Conservation (phyloP, 805 yeast species). For the Yamadazyma laniorum region DNA sequence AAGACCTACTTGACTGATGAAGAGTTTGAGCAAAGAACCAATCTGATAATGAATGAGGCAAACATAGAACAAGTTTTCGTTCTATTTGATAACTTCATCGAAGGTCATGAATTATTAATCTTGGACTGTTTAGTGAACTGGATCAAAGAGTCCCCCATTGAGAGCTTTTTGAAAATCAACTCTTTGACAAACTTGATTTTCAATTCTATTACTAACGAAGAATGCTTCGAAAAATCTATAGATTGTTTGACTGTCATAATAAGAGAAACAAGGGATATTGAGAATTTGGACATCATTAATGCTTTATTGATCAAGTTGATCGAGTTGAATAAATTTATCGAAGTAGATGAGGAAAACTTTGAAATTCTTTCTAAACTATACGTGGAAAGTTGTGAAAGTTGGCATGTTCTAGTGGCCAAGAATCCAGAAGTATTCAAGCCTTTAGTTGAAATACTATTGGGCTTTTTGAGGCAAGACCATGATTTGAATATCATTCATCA, state of each 20-base stretch:
- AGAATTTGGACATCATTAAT: conserved; percentile 57
- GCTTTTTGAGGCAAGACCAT: conserved; percentile 68
- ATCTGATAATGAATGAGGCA: conserved; percentile 47
- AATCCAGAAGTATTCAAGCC: conserved; percentile 66
- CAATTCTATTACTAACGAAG: conserved; percentile 54
- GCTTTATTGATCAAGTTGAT: conserved; percentile 70
- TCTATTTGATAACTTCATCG: conserved; percentile 52
- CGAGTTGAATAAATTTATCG: conserved; percentile 53
- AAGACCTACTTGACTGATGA: conserved; percentile 78
- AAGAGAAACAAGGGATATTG: conserved; percentile 77
- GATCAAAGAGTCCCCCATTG: conserved; percentile 83
- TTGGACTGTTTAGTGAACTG: conserved; percentile 83
- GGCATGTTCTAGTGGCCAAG: conserved; percentile 85
- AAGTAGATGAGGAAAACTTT: conserved; percentile 62
- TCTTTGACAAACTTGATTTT: conserved; percentile 71
- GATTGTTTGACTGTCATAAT: conserved; percentile 85
- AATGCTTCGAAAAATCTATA: conserved; percentile 76
- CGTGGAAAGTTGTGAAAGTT: conserved; percentile 91
- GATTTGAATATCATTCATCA: conserved; percentile 88
- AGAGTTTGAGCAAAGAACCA: conserved; percentile 66
- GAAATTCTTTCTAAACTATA: conserved; percentile 72
- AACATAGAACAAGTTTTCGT: conserved; percentile 69
- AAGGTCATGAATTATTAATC: conserved; percentile 37
- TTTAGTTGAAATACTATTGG: conserved; percentile 68
- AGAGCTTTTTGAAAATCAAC: conserved; percentile 58